Evolutionary conservation across 148 eudicot genomes (phyloP), one percentile per base, ranked within the genome.

Genomic region (Bassia scoparia): DNA sequence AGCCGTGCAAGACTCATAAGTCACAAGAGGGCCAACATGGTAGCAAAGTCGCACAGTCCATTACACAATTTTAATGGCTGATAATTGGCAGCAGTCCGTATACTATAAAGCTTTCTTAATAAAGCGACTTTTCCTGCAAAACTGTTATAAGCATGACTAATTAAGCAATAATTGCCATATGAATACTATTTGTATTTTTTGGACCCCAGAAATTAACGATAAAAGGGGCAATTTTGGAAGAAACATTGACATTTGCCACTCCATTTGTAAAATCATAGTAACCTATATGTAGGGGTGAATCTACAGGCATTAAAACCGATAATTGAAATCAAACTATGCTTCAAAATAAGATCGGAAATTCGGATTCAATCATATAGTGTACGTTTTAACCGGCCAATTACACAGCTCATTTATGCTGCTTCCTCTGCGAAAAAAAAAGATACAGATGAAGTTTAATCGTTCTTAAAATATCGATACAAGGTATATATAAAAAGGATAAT

Each of bases 191-290:
- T n/a, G n/a, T n/a, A n/a, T n/a, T n/a, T n/a, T n/a, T n/a, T n/a
- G n/a, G n/a, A n/a, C n/a, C n/a, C n/a, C n/a, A n/a, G n/a, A n/a
- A 41, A 41, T 4, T 2, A 7, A 5, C 46, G 12, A 41, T 4
- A 41, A 41, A 41, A 5, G 1, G 1, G 5, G 12, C 8, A 5
- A 35, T 17, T 20, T 3, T 5, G 17, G 38, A 27, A 60, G 13
- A 20, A 61, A 62, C 54, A 13, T 63, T 50, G 48, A 41, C 12
- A 61, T 46, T 30, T 68, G n/a, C 61, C 46, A 60, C 27, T 38
- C 48, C 30, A 58, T 0, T n/a, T 49, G 61, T 73, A 33, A 73
- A 49, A 2, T 35, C 69, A 73, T 35, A 73, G 34, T 49, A 6
- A 33, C 20, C n/a, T 24, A 43, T 2, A 31, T 43, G n/a, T 15